These are phyloP conservation scores for Blastobotrys chiropterorum DNA, from an alignment of 805 yeast genomes.

Conservation along the genomic window DNA sequence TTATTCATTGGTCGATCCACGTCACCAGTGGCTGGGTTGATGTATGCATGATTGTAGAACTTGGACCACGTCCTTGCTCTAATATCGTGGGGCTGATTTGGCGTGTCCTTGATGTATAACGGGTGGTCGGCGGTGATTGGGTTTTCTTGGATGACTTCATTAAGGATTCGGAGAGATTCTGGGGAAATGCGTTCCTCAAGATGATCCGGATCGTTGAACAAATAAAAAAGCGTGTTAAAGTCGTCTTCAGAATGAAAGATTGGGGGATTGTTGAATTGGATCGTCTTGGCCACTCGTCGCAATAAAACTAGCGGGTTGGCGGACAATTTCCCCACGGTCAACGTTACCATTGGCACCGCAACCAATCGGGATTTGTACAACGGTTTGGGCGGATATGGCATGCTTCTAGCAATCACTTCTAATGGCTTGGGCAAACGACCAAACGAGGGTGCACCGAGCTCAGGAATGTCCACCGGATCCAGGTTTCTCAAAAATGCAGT, in stretches of 20 bases:
- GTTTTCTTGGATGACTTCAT: constrained; percentile 31
- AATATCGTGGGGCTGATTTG: constrained; percentile 18
- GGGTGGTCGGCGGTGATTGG: constrained; percentile 22
- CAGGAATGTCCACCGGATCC: constrained; percentile 40
- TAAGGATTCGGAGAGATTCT: constrained; percentile 59
- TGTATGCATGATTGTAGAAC: constrained; percentile 24
- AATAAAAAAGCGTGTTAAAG: constrained; percentile 62
- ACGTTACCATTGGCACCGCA: constrained; percentile 56
- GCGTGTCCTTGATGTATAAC: constrained; percentile 19
- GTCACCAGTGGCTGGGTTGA: constrained; percentile 24
- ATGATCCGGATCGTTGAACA: constrained; percentile 52
- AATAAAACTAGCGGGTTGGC: constrained; percentile 53
- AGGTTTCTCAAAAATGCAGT: constrained; percentile 72
- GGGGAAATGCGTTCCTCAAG: constrained; percentile 55
- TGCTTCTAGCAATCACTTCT: constrained; percentile 36
- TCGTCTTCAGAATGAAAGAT: constrained; percentile 71
- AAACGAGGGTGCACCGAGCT: constrained; percentile 21
- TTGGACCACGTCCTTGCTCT: constrained; percentile 26
- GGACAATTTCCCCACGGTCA: constrained; percentile 42
- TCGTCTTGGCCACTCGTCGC: constrained; percentile 48
- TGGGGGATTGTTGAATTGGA: constrained; percentile 65
- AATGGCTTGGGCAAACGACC: constrained; percentile 52
- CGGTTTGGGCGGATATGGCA: constrained; percentile 70
- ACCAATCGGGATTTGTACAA: constrained; percentile 38
- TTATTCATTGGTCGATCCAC: constrained; percentile 23